A percentile compares a stretch with the other conserved stretches of the same genome.
phyloP scores from a whole-genome alignment of 192 early-diverging fungal species.

The Entophlyctis luteolus region DNA sequence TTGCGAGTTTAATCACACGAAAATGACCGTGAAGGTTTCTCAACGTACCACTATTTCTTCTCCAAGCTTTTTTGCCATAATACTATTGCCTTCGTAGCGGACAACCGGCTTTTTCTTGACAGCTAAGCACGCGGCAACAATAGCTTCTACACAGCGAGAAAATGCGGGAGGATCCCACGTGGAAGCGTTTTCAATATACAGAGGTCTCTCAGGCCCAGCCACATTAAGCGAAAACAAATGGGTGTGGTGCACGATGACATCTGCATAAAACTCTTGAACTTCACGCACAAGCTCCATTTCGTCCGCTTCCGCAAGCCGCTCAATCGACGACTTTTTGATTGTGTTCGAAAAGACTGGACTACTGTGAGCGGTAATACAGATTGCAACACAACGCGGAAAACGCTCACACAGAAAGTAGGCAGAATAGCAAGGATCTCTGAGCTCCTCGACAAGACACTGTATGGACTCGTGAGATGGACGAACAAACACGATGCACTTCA shows the following conservation, averaged over 20 bases:
- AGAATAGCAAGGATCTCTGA: slow-evolving; percentile 86
- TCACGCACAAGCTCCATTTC: slow-evolving; percentile 90
- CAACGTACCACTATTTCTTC: slow-evolving; percentile 69
- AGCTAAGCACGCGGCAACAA: slow-evolving; percentile 71
- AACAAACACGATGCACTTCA: slow-evolving; percentile 92
- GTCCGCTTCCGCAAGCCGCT: slow-evolving; percentile 91
- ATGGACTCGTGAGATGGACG: slow-evolving; percentile 81
- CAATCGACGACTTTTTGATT: slow-evolving; percentile 85
- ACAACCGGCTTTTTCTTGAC: slow-evolving; percentile 90
- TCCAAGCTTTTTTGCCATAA: slow-evolving; percentile 78
- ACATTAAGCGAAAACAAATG: slow-evolving; percentile 80
- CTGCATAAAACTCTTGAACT: slow-evolving; percentile 94
- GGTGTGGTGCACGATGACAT: slow-evolving; percentile 79
- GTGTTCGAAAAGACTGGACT: slow-evolving; percentile 85
- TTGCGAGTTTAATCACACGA: not conserved
- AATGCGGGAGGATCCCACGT: slow-evolving; percentile 81
- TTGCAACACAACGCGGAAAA: slow-evolving; percentile 1
- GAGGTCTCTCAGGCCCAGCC: slow-evolving; percentile 49
- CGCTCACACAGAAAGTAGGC: slow-evolving; percentile 90
- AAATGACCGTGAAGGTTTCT: not conserved
- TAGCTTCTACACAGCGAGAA: slow-evolving; percentile 70
- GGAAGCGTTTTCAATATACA: slow-evolving; percentile 68
- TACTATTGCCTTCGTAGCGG: slow-evolving; percentile 79
- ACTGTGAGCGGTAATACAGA: not conserved
- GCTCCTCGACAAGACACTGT: slow-evolving; percentile 83